phyloP scores from a whole-genome alignment of 371 early-diverging fungal species.

The Saksenaea oblongispora region DNA sequence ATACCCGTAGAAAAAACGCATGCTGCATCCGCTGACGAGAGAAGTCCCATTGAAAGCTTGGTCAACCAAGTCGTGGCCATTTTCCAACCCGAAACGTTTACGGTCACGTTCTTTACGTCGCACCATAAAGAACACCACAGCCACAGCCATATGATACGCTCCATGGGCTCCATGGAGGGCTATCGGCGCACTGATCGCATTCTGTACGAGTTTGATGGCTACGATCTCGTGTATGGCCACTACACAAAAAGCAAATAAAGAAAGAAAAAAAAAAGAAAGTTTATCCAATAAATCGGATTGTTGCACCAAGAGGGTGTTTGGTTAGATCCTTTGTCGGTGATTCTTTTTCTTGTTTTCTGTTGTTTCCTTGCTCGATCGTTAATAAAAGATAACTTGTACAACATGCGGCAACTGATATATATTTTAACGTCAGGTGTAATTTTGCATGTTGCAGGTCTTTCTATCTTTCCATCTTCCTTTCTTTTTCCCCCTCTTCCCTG shows the following conservation, averaged over 20 bases:
- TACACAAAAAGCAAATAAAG: slow-evolving; percentile 41
- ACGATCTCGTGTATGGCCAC: slow-evolving; percentile 76
- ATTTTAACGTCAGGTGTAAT: neutral
- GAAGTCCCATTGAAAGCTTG: slow-evolving; percentile 35
- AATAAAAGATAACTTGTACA: slow-evolving; percentile 1
- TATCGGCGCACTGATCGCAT: slow-evolving; percentile 72
- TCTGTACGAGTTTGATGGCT: slow-evolving; percentile 81
- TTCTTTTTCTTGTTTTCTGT: neutral
- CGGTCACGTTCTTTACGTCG: slow-evolving; percentile 83
- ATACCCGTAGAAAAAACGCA: slow-evolving; percentile 62
- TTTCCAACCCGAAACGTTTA: slow-evolving; percentile 84
- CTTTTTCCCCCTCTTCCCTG: neutral
- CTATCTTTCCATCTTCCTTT: neutral
- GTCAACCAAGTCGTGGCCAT: slow-evolving; percentile 78
- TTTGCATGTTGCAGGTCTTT: neutral
- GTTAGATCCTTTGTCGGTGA: neutral
- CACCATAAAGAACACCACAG: slow-evolving; percentile 46
- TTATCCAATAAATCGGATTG: neutral
- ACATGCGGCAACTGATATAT: neutral
- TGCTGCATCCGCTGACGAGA: slow-evolving; percentile 14
- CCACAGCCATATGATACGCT: slow-evolving; percentile 45
- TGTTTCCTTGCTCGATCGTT: neutral
- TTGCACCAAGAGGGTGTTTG: no score
- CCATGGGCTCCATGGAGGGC: slow-evolving; percentile 54
- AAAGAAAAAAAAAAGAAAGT: neutral